Evolutionary conservation across 2,329 filamentous ascomycete genomes (phyloP).

Genomic region (Neocatenulostroma microsporum): DNA sequence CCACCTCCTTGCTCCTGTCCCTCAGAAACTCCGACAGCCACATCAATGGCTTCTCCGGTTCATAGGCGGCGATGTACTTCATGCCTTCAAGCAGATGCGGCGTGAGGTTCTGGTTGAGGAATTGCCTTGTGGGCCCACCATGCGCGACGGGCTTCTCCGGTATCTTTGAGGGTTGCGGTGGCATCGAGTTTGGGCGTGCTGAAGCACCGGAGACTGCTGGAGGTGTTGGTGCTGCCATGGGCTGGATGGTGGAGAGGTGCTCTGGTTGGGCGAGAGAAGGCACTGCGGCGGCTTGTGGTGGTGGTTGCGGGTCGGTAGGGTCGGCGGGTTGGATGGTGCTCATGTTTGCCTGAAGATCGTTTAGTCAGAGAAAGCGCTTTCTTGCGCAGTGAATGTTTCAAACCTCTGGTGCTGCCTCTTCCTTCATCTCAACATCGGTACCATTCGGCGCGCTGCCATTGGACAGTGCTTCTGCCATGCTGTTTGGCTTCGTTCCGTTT

Average conservation of each 20-base stretch:
- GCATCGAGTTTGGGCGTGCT: conserved; percentile 24
- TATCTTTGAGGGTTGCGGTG: conserved; percentile 23
- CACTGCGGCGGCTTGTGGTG: conserved; percentile 18
- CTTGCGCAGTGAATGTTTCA: background rate
- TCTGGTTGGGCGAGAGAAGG: conserved; percentile 7
- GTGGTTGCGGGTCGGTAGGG: conserved; percentile 19
- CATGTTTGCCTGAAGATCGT: conserved; percentile 7
- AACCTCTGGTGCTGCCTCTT: conserved; percentile 24
- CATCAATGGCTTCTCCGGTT: conserved; percentile 45
- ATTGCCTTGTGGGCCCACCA: conserved; percentile 42
- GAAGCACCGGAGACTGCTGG: conserved; percentile 13
- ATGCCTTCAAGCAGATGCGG: conserved; percentile 46
- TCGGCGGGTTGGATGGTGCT: conserved; percentile 16
- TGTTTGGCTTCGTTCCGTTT: no score
- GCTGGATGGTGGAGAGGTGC: conserved; percentile 14
- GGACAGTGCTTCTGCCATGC: conserved; percentile 22
- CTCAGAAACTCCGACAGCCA: conserved; percentile 43
- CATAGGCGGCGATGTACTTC: conserved; percentile 43
- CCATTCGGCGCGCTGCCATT: conserved; percentile 19
- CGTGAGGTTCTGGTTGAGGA: conserved; percentile 43
- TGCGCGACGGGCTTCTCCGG: conserved; percentile 37
- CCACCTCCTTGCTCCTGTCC: conserved; percentile 41
- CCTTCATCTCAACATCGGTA: conserved; percentile 31
- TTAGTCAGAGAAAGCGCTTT: no score
- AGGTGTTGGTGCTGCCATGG: conserved; percentile 17